These are phyloP conservation scores for Cladosporium austrohemisphaericum DNA, from an alignment of 2,329 filamentous ascomycete genomes.

Conservation along the genomic window DNA sequence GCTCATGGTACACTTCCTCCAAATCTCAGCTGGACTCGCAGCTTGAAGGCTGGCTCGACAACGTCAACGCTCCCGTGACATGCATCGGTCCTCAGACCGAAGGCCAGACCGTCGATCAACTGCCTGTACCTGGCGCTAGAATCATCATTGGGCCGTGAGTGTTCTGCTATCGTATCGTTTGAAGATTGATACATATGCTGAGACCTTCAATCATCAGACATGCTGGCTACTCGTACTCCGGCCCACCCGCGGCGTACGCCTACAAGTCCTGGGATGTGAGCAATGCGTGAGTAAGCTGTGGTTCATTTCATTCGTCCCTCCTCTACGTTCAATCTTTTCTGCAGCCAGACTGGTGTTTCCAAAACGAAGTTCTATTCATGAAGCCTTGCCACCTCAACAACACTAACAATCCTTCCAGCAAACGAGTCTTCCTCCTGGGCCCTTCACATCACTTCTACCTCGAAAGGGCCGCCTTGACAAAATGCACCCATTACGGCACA, in stretches of 20 bases:
- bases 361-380: too few species aligned
- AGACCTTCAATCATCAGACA: conserved; percentile 65
- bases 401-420: conserved; percentile 44
- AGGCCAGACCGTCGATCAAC: conserved; percentile 33
- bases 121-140: conserved; percentile 72
- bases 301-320: background rate
- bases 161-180: background rate
- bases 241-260: conserved; percentile 87
- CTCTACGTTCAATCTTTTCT: background rate
- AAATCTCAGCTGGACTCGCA: conserved; percentile 58
- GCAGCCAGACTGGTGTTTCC: background rate
- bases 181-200: conserved; percentile 28
- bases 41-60: conserved; percentile 70
- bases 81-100: conserved; percentile 50
- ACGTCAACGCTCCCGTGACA: conserved; percentile 64
- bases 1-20: conserved; percentile 77
- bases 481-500: conserved; percentile 66
- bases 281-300: conserved; percentile 54
- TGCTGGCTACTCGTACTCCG: conserved; percentile 90
- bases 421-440: conserved; percentile 86
- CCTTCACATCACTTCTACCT: conserved; percentile 89
- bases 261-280: conserved; percentile 85
- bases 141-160: conserved; percentile 86
- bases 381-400: background rate
- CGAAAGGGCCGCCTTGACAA: conserved; percentile 69